Evolutionary conservation across 768 basidiomycete species (phyloP), one percentile per base, ranked within the genome.

Genomic region (Kwoniella mangroviensis): DNA sequence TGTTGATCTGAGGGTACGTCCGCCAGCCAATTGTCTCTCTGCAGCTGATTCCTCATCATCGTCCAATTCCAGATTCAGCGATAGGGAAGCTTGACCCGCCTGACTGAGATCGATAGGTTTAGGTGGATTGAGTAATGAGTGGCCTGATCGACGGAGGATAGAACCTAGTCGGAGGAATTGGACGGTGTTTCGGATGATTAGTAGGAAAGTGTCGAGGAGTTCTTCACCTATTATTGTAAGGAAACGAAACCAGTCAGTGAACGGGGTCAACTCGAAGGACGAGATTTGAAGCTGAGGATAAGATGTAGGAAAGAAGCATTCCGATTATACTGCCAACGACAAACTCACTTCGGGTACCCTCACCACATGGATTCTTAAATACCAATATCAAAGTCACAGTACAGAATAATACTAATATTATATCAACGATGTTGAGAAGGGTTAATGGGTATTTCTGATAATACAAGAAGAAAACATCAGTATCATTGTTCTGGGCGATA

Each of bases 161-260:
- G 92, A 88, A 19, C 94, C 96, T 19, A 99, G 86, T 26, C 95
- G 89, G 34, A 91, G 90, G 79, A 98, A 98, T 67, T 84, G 84
- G 65, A 99, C 88, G 66, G 94, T 88, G 80, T 98, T 98, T 52
- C 96, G 88, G 21, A 92, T 93, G 73, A 98, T 90, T 28, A 98
- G 89, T 26, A 98, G 86, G 63, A 98, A 85, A 2, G 93, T 97
- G 80, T 98, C 97, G 58, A 98, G 87, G 1, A 98, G 85, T 78
- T 97, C 95, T 84, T 99, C 96, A 78, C 93, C 92, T 84, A n/a
- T n/a, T n/a, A n/a, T n/a, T n/a, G n/a, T n/a, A n/a, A n/a, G n/a
- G n/a, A n/a, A n/a, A n/a, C n/a, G n/a, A n/a, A n/a, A n/a, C n/a
- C n/a, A n/a, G n/a, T n/a, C n/a, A n/a, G n/a, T n/a, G n/a, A n/a